Base-by-base conservation (phyloP, 2,329 filamentous ascomycete genomes). In the Ophiocordyceps camponoti-floridani region DNA sequence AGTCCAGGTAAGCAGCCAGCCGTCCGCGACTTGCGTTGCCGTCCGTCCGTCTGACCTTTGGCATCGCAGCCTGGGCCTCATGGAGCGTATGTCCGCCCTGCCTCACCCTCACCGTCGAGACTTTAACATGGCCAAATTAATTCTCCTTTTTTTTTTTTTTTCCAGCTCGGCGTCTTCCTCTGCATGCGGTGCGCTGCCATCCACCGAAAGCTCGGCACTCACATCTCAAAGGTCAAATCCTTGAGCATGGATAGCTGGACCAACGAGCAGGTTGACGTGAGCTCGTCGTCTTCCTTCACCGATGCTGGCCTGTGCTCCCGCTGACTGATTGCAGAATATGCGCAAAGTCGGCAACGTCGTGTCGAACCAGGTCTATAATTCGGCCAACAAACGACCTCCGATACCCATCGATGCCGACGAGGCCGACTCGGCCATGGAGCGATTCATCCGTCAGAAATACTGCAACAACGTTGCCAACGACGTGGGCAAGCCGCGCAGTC, bases 171-270 rank as follows among this genome's bases (percentile, higher is more conserved):
- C 48, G 78, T 96, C 51, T 98, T 98, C 61, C 71, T 98, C 43
- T 98, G 91, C 66, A 93, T 98, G 84, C 85, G 91, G 60, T 98
- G 91, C 70, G 91, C 88, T 45, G 77, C 87, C 45, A 75, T 96
- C 57, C 91, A 98, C 68, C 84, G 91, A 58, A 96, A 96, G 65
- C 71, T 98, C 56, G 91, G 91, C 49, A 96, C 91, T 38, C 91
- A 98, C 63, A 86, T 98, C 50, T 95, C 88, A 52, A 98, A 98
- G 63, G 87, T 98, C 68, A 98, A 98, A 65, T 96, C 88, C 35
- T 65, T 98, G 66, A 96, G 84, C 62, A 96, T 98, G 88, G 91
- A 98, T 64, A 91, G 82, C 53, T 98, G 91, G 91, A 79, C 84
- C 43, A 81, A 82, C 56, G 91, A 96, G 48, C 91, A 98, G 66